Evolutionary conservation across 768 basidiomycete species (phyloP).

Genomic region (Tulasnella sp.): DNA sequence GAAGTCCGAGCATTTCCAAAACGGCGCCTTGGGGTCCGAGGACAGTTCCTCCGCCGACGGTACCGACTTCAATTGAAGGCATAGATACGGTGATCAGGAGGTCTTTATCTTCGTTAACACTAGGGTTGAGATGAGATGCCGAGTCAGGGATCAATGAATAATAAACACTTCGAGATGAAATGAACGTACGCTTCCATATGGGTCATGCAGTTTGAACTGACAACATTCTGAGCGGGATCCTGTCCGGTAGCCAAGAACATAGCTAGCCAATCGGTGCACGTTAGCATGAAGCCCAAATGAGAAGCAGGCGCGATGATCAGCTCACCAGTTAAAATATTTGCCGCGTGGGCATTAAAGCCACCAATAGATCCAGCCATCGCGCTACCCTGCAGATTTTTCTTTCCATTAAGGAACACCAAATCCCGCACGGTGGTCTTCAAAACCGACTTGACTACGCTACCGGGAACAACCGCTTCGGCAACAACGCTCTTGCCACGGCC

Average conservation of each 20-base stretch:
- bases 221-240: slow-evolving; percentile 98
- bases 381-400: slow-evolving; percentile 96
- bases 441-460: slow-evolving; percentile 77
- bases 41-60: slow-evolving; percentile 92
- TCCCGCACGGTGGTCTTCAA: slow-evolving; percentile 92
- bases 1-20: slow-evolving; percentile 88
- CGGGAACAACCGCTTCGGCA: slow-evolving; percentile 88
- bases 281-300: background rate
- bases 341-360: slow-evolving; percentile 97
- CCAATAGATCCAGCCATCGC: slow-evolving; percentile 98
- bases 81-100: slow-evolving; percentile 89
- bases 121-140: slow-evolving; percentile 29
- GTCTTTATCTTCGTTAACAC: slow-evolving; percentile 82
- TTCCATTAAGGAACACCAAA: slow-evolving; percentile 82
- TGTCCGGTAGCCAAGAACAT: slow-evolving; percentile 95
- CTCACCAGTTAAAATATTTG: slow-evolving; percentile 75
- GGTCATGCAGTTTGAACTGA: slow-evolving; percentile 97
- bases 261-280: slow-evolving; percentile 34
- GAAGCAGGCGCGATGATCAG: background rate
- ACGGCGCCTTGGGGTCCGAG: slow-evolving; percentile 84
- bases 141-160: slow-evolving; percentile 13
- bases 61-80: slow-evolving; percentile 99
- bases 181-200: slow-evolving; percentile 91
- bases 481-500: slow-evolving; percentile 97
- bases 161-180: slow-evolving; percentile 5